Evolutionary conservation across 208 protist genomes (phyloP), one percentile per base, ranked within the genome.

Genomic region (Acanthamoeba royreba): DNA sequence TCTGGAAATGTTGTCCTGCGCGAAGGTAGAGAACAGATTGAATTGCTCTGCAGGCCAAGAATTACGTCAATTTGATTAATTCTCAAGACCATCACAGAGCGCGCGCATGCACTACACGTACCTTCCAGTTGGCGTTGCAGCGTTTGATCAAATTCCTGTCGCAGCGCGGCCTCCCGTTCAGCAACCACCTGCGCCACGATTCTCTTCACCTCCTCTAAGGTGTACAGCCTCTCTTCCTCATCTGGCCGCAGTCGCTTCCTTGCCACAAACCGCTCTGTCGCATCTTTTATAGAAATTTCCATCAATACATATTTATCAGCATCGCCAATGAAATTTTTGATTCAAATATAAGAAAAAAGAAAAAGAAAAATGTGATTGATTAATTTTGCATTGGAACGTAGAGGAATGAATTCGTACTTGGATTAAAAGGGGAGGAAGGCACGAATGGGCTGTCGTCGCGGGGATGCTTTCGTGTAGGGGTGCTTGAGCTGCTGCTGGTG

Each of bases 121-220:
- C 81, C 81, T 89, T 89, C 81, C 7, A 89, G 53, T 40, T 89
- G 55, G 49, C 22, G 35, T 7, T 58, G n/a, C 7, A 89, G 53
- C 17, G 81, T 89, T 11, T 58, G 49, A 0, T 63, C 46, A 52
- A 66, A 89, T 22, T 89, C 81, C 28, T 89, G 35, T 13, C 81
- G 81, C 33, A 89, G 81, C 1, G 81, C 31, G 17, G 13, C 33
- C 81, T 89, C 81, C 28, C 81, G 81, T 31, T 89, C 81, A 4
- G 81, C 81, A 2, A 89, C 81, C 8, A 89, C 81, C 40, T 89
- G 46, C 3, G 46, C 53, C 45, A 89, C 81, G 31, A 89, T 89
- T 11, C 49, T 2, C 49, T 66, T 89, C 49, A 89, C 49, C 81
- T 89, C 81, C 81, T 89, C 81, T 66, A 89, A 89, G 53, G 81